Conservation (phyloP, 352 stramenopile species). For the Aphanomyces astaci region DNA sequence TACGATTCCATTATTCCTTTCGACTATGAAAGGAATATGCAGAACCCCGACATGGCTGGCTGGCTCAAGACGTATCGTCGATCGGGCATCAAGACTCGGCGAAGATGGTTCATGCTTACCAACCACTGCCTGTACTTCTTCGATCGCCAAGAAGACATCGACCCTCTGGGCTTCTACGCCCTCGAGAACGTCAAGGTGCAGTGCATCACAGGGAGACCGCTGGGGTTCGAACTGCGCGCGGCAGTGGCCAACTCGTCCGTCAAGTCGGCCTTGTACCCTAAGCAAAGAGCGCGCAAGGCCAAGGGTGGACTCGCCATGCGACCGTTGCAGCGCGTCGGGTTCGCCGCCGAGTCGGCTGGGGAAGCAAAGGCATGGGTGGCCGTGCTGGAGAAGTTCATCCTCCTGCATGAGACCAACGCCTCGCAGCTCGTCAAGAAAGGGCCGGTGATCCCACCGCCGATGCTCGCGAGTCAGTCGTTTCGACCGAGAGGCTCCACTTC, state of each 20-base stretch:
- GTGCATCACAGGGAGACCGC: background rate
- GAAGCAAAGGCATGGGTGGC: constrained; percentile 4
- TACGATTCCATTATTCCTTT: background rate
- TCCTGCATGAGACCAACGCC: background rate
- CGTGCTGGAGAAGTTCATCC: constrained; percentile 5
- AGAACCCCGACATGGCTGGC: constrained; percentile 17
- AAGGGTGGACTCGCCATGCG: constrained; percentile 3
- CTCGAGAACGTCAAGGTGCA: constrained; percentile 19
- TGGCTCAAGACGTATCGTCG: constrained; percentile 7
- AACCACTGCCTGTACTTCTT: constrained; percentile 21
- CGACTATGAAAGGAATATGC: background rate
- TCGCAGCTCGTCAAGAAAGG: background rate
- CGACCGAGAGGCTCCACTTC: background rate
- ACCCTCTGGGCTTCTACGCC: constrained; percentile 15
- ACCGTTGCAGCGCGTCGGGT: background rate
- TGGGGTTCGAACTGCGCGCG: constrained; percentile 3
- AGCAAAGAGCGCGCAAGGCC: background rate
- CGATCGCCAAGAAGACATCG: background rate
- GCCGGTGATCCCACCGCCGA: background rate
- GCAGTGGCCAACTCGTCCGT: background rate
- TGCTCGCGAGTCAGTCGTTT: background rate
- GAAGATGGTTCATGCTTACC: constrained; percentile 10
- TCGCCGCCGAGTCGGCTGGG: background rate
- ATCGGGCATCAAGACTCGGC: background rate
- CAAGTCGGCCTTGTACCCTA: constrained; percentile 2